Evolutionary conservation across 1,284 basidiomycete species (phyloP).

Genomic region (Marasmius tenuissimus): DNA sequence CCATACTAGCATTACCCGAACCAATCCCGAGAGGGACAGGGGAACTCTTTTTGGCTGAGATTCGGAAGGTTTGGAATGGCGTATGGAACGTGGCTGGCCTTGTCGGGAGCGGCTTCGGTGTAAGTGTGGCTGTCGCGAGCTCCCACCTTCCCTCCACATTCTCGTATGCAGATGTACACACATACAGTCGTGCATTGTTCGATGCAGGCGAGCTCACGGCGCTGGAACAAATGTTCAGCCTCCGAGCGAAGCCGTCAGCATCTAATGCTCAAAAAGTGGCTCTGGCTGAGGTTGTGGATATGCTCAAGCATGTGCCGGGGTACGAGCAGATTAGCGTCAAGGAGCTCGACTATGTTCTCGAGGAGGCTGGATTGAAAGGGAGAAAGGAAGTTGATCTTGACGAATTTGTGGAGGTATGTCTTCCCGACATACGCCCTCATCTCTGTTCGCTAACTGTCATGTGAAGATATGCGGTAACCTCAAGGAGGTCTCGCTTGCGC

Average conservation of each 20-base stretch:
- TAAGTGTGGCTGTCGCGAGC: constrained; percentile 22
- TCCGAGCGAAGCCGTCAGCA: constrained; percentile 12
- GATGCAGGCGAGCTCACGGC: constrained; percentile 56
- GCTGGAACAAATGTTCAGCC: not conserved
- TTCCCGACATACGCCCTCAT: constrained; percentile 4
- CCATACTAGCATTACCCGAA: constrained; percentile 15
- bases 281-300: constrained; percentile 38
- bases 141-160: constrained; percentile 22
- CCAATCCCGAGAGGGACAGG: constrained; percentile 30
- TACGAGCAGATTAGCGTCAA: constrained; percentile 55
- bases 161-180: constrained; percentile 27
- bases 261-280: constrained; percentile 32
- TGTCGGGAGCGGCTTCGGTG: constrained; percentile 28
- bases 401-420: constrained; percentile 77
- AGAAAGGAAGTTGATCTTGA: constrained; percentile 66
- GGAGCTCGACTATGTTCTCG: constrained; percentile 71
- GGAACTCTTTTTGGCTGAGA: constrained; percentile 32
- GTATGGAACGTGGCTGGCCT: constrained; percentile 7
- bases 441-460: constrained; percentile 14
- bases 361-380: constrained; percentile 69
- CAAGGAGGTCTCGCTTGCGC: constrained; percentile 74
- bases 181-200: constrained; percentile 61
- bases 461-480: constrained; percentile 75
- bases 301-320: constrained; percentile 47
- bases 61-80: constrained; percentile 26